Percentiles rank a stretch among this genome's conserved stretches.
These are phyloP conservation scores for Saccharomycopsis fodiens DNA, from an alignment of 805 yeast species.

Conservation along the genomic window DNA sequence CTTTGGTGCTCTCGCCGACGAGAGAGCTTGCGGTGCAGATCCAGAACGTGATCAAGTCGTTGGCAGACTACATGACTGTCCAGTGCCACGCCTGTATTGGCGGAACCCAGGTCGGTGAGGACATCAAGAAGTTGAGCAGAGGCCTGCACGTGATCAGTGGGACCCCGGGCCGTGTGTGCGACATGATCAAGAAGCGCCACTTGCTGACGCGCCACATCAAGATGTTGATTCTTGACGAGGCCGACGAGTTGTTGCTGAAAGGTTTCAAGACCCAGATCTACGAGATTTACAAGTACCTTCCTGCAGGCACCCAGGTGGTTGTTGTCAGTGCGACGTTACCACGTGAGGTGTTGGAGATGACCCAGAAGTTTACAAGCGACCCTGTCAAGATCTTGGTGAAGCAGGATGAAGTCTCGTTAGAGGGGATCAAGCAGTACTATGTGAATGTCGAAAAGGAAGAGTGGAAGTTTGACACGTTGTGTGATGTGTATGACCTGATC, in stretches of 20 bases:
- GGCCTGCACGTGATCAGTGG: constrained; percentile 94
- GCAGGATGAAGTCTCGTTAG: constrained; percentile 87
- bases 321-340: constrained; percentile 94
- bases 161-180: constrained; percentile 93
- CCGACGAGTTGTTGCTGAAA: constrained; percentile 87
- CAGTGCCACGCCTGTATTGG: constrained; percentile 91
- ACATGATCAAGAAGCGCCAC: constrained; percentile 79
- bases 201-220: constrained; percentile 69
- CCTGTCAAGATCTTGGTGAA: constrained; percentile 93
- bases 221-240: constrained; percentile 91
- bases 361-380: constrained; percentile 84
- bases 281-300: constrained; percentile 80
- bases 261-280: constrained; percentile 96
- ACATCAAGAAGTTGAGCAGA: constrained; percentile 58
- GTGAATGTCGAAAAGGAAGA: constrained; percentile 88
- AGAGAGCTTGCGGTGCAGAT: constrained; percentile 94
- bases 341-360: constrained; percentile 82
- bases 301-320: constrained; percentile 84
- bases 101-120: constrained; percentile 79
- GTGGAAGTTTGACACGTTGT: constrained; percentile 89
- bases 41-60: constrained; percentile 74
- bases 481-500: constrained; percentile 90
- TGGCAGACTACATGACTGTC: constrained; percentile 84
- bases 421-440: constrained; percentile 90
- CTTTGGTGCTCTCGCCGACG: constrained; percentile 88